Conservation (phyloP, 148 eudicot genomes). For the Rhododendron williamsianum region DNA sequence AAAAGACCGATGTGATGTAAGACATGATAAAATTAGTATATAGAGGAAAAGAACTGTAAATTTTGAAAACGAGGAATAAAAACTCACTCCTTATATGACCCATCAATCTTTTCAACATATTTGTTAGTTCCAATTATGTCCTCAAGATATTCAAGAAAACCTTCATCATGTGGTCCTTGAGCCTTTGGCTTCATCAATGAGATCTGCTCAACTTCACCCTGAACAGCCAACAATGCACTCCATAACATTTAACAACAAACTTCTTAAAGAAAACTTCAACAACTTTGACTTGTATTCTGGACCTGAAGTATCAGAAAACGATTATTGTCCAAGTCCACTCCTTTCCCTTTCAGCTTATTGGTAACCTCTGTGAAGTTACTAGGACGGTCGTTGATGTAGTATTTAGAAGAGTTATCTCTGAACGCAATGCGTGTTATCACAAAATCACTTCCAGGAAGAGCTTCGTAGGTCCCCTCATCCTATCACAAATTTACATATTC, state of each 20-base stretch:
- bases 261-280: too few relatives aligned
- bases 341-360: slow-evolving; percentile 76
- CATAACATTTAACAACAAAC: too few relatives aligned
- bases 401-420: slow-evolving; percentile 83
- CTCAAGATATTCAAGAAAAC: slow-evolving; percentile 85
- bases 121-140: slow-evolving; percentile 84
- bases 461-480: slow-evolving; percentile 84
- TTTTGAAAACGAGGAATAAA: not conserved
- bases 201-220: slow-evolving; percentile 95
- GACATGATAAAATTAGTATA: not conserved
- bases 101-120: slow-evolving; percentile 92
- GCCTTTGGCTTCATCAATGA: slow-evolving; percentile 92
- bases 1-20: not conserved
- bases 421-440: slow-evolving; percentile 77
- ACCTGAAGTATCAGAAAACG: slow-evolving; percentile 98
- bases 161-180: slow-evolving; percentile 90
- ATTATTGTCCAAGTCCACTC: slow-evolving; percentile 96
- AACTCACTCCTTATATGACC: slow-evolving; percentile 74
- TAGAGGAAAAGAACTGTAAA: not conserved
- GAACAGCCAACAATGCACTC: slow-evolving; percentile 8
- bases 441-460: slow-evolving; percentile 86
- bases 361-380: slow-evolving; percentile 94
- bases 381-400: slow-evolving; percentile 62
- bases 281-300: not conserved
- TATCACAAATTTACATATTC: slow-evolving; percentile 15